Evolutionary conservation across 805 yeast genomes (phyloP), one percentile per base, ranked within the genome.

Genomic region (Starmerella gropengiesseri): DNA sequence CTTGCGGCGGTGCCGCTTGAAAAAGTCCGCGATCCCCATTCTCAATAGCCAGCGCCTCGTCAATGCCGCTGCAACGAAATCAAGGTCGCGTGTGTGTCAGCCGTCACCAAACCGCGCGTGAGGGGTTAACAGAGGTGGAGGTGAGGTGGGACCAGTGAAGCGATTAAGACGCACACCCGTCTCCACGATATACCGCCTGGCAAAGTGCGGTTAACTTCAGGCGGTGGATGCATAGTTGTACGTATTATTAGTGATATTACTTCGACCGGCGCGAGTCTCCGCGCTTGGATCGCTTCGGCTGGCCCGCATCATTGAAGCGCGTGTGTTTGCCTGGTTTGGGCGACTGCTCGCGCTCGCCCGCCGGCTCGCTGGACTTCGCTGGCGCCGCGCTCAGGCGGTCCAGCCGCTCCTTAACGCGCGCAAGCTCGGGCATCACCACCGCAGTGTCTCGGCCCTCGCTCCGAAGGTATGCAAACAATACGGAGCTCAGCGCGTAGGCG

Each of bases 401-500:
- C 28, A 44, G 37, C 30, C 32, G 37, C 19, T 63, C 63, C 77
- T 78, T 75, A 17, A 85, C 71, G 14, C 54, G 45, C 11, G 32
- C 48, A 11, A 53, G 50, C 37, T 52, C 52, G 11, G 52, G 59
- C 2, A 79, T 77, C 51, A 80, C 84, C 6, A 61, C 57, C 9
- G 67, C 68, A 1, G 78, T 71, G 44, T 77, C 73, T 13, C 67
- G 59, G 1, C 89, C 89, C 13, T 61, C 61, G 0, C 76, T 55
- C 49, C 80, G 77, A 44, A 80, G 58, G 53, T 76, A 73, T 4
- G 80, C 70, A 58, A 72, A 78, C 43, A 75, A 62, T 17, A 76
- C 54, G 0, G 85, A 76, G 8, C 75, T 64, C 21, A 77, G 51
- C 2, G 74, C 64, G 57, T 78, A 78, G 11, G 78, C 65, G 45